phyloP scores from a whole-genome alignment of 768 basidiomycete genomes.

The Coprinopsis sp. region DNA sequence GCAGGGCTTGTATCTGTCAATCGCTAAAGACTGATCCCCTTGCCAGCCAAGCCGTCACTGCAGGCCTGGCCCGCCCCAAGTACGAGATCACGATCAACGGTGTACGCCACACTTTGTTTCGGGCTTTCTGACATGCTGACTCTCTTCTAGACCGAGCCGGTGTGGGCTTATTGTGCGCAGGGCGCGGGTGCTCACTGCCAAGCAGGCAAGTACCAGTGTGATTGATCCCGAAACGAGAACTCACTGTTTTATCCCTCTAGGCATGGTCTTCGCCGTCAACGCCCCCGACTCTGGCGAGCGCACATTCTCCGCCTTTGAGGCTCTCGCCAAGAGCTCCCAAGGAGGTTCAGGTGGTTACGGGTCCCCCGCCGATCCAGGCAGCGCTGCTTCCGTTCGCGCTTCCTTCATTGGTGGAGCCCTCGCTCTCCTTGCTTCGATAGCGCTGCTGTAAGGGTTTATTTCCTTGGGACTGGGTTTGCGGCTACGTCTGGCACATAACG shows the following conservation, averaged over 20 bases:
- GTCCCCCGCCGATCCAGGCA: background rate
- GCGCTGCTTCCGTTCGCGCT: background rate
- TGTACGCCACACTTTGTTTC: too few species aligned
- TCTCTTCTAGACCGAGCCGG: slow-evolving; percentile 33
- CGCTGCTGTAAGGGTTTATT: background rate
- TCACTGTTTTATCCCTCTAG: too few species aligned
- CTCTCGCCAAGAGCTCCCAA: slow-evolving; percentile 39
- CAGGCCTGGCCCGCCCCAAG: too few species aligned
- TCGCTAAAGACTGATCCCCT: too few species aligned
- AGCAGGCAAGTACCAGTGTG: too few species aligned
- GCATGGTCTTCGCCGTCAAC: slow-evolving; percentile 65
- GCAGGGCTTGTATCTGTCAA: slow-evolving; percentile 12
- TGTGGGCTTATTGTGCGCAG: slow-evolving; percentile 61
- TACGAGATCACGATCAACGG: too few species aligned
- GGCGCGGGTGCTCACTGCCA: slow-evolving; percentile 51
- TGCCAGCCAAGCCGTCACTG: too few species aligned
- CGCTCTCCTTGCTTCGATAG: background rate
- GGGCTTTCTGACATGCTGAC: slow-evolving; percentile 1
- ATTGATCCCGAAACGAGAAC: too few species aligned
- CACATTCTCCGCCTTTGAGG: slow-evolving; percentile 50
- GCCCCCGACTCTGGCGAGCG: slow-evolving; percentile 46
- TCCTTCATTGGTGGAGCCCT: background rate
- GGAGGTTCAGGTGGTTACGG: slow-evolving; percentile 26
- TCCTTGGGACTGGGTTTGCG: background rate
- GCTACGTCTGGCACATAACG: background rate